Conservation (phyloP, 768 basidiomycete species). For the Rhizopogon roseolus region DNA sequence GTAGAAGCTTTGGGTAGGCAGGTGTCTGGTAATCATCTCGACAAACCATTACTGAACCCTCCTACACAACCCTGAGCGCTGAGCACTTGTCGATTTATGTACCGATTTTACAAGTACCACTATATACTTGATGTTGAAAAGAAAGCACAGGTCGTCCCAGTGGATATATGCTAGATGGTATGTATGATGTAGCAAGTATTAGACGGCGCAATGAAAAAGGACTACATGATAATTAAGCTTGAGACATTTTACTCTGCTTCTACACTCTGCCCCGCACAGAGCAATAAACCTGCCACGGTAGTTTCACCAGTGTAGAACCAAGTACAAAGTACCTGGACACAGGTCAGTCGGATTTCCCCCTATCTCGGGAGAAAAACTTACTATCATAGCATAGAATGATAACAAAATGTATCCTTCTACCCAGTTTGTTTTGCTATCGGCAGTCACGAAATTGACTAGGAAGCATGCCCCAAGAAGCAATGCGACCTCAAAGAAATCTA, state of each 20-base stretch:
- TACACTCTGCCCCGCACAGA: constrained; percentile 20
- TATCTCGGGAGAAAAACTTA: constrained; percentile 19
- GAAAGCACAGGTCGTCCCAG: neutral
- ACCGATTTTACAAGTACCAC: neutral
- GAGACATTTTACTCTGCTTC: constrained; percentile 15
- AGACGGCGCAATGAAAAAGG: neutral
- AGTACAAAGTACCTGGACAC: constrained; percentile 47
- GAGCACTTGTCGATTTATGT: neutral
- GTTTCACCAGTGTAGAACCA: constrained; percentile 66
- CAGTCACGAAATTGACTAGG: constrained; percentile 76
- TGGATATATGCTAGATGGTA: neutral
- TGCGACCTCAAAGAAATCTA: constrained; percentile 68
- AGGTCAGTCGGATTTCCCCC: neutral
- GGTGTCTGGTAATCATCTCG: constrained; percentile 38
- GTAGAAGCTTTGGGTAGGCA: constrained; percentile 51
- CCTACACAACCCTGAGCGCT: neutral
- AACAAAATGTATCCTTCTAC: constrained; percentile 66
- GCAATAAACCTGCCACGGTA: constrained; percentile 43
- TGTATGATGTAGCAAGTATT: neutral
- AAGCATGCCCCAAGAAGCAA: constrained; percentile 64
- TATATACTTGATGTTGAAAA: neutral
- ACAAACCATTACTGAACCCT: neutral
- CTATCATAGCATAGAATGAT: constrained; percentile 65
- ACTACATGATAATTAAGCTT: constrained; percentile 15
- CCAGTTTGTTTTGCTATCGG: constrained; percentile 79